Percentiles rank a stretch among this genome's conserved stretches.
These are phyloP conservation scores for Hanseniaspora hatyaiensis DNA, from an alignment of 805 yeast genomes.

Conservation along the genomic window DNA sequence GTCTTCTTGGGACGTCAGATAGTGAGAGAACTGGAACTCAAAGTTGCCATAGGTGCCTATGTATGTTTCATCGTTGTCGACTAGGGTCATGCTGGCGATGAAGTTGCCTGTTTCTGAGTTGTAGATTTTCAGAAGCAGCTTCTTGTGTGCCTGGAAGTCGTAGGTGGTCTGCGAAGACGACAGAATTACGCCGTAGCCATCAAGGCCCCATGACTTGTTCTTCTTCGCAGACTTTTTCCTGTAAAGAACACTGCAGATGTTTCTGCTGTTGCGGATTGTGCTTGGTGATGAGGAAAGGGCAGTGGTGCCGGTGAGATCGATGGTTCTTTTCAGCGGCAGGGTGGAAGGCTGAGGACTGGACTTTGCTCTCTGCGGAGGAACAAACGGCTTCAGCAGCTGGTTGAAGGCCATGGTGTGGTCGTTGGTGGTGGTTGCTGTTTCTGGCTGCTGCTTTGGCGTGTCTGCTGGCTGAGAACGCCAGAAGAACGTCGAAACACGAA, in stretches of 20 bases:
- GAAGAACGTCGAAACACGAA: no score
- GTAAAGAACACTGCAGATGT: conserved; percentile 39
- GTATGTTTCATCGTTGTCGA: conserved; percentile 18
- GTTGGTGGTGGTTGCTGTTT: no score
- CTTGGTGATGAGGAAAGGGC: not conserved
- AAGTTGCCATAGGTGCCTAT: conserved; percentile 19
- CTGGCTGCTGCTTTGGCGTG: no score
- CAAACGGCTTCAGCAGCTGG: conserved; percentile 6
- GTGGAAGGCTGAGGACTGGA: not conserved
- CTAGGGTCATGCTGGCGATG: conserved; percentile 21
- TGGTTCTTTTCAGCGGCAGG: conserved; percentile 1
- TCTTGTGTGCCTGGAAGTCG: conserved; percentile 29
- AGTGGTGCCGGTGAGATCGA: not conserved
- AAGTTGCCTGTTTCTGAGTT: conserved; percentile 46
- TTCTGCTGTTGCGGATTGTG: not conserved
- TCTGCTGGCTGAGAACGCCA: no score
- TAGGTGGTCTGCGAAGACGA: conserved; percentile 28
- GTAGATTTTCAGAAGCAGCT: conserved; percentile 34
- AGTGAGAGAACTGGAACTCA: conserved; percentile 21
- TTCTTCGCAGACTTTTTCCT: conserved; percentile 65
- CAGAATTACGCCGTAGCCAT: conserved; percentile 47
- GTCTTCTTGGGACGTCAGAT: conserved; percentile 3
- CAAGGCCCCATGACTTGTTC: conserved; percentile 92
- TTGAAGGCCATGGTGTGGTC: conserved; percentile 1
- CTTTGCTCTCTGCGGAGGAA: conserved; percentile 8